phyloP scores from a whole-genome alignment of 2,329 filamentous ascomycete genomes.

The Cercospora zeae-maydis region DNA sequence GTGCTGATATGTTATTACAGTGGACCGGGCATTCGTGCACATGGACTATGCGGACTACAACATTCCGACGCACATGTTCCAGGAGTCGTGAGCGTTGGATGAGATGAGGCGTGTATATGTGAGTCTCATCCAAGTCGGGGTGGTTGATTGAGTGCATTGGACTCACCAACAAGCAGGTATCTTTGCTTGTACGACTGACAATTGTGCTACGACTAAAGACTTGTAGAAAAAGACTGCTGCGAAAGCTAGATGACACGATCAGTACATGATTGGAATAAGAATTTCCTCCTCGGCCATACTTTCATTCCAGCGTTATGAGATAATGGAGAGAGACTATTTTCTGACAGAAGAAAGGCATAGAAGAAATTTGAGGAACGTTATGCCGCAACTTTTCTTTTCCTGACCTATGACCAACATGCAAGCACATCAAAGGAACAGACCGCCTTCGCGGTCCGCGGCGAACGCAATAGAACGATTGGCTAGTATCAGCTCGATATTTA shows the following conservation, averaged over 20 bases:
- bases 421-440: too few relatives aligned
- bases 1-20: slow-evolving; percentile 15
- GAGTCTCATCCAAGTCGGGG: not conserved
- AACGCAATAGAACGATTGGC: too few relatives aligned
- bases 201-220: not conserved
- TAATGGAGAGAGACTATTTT: not conserved
- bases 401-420: too few relatives aligned
- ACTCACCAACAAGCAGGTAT: not conserved
- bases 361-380: too few relatives aligned
- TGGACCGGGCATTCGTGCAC: slow-evolving; percentile 56
- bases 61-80: slow-evolving; percentile 50
- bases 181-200: not conserved
- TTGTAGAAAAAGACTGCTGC: not conserved
- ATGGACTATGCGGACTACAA: slow-evolving; percentile 52
- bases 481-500: too few relatives aligned
- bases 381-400: too few relatives aligned
- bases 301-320: not conserved
- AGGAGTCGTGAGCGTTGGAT: slow-evolving; percentile 34
- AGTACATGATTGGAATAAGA: not conserved
- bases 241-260: not conserved
- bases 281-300: not conserved
- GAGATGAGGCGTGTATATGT: not conserved
- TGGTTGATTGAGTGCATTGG: too few relatives aligned
- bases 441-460: too few relatives aligned
- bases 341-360: too few relatives aligned